Conservation (phyloP, 2,329 filamentous ascomycete species). For the Hypoxylon sp. region DNA sequence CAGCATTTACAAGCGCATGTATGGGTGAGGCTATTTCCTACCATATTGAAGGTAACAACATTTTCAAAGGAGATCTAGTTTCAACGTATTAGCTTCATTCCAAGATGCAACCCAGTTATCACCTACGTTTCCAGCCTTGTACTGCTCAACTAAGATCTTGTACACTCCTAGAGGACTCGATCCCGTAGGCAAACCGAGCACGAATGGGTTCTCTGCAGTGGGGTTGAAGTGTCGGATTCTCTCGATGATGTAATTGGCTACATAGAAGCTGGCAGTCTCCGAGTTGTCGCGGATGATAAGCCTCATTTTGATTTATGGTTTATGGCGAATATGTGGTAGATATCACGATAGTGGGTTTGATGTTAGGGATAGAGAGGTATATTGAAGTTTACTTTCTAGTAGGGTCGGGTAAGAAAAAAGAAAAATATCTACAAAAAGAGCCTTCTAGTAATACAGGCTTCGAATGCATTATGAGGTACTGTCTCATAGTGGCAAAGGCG, state of each 20-base stretch:
- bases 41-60: slow-evolving; percentile 94
- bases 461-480: slow-evolving; percentile 41
- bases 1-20: slow-evolving; percentile 3
- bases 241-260: slow-evolving; percentile 83
- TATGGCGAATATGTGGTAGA: slow-evolving; percentile 1
- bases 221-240: slow-evolving; percentile 82
- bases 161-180: slow-evolving; percentile 83
- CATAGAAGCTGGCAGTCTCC: slow-evolving; percentile 73
- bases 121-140: slow-evolving; percentile 69
- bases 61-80: slow-evolving; percentile 80
- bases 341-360: not conserved
- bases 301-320: slow-evolving; percentile 66
- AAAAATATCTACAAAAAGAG: slow-evolving; percentile 17
- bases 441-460: slow-evolving; percentile 34
- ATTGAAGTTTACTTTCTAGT: slow-evolving; percentile 5
- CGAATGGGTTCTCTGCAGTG: slow-evolving; percentile 76
- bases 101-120: slow-evolving; percentile 2
- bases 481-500: slow-evolving; percentile 30
- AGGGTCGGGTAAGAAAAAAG: slow-evolving; percentile 24
- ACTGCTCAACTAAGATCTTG: slow-evolving; percentile 74
- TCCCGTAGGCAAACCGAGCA: slow-evolving; percentile 84
- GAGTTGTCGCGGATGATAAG: slow-evolving; percentile 83
- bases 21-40: slow-evolving; percentile 48
- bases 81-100: slow-evolving; percentile 46
- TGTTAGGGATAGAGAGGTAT: no score